Conservation (phyloP, 192 early-diverging fungal genomes). For the Chytriomyces confervae region DNA sequence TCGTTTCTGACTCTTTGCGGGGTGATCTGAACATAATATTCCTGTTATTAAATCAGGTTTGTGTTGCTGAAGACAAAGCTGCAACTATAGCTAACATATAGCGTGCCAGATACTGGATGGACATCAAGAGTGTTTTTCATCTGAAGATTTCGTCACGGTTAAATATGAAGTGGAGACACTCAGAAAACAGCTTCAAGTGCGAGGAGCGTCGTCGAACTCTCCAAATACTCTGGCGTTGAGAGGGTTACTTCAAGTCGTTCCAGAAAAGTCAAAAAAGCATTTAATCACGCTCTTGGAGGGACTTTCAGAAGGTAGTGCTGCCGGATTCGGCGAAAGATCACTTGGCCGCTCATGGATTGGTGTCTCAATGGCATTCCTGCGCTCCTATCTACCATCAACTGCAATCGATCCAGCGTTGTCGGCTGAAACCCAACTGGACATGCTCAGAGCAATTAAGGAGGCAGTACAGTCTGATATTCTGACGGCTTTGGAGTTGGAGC, state of each 20-base stretch:
- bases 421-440: slow-evolving; percentile 67
- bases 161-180: neutral
- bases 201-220: no score
- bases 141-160: neutral
- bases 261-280: slow-evolving; percentile 16
- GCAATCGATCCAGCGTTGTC: slow-evolving; percentile 85
- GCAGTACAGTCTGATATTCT: slow-evolving; percentile 60
- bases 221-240: no score
- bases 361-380: slow-evolving; percentile 65
- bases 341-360: slow-evolving; percentile 66
- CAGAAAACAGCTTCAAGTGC: neutral
- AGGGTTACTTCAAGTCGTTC: neutral
- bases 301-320: neutral
- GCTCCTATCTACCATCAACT: slow-evolving; percentile 77
- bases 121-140: neutral
- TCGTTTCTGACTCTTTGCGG: slow-evolving; percentile 4
- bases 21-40: slow-evolving; percentile 21
- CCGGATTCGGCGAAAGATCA: slow-evolving; percentile 4
- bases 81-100: neutral
- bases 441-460: slow-evolving; percentile 63
- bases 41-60: slow-evolving; percentile 23
- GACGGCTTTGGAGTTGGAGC: slow-evolving; percentile 52
- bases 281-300: neutral
- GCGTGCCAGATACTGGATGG: neutral
- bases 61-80: no score